phyloP scores from a whole-genome alignment of 2,329 filamentous ascomycete genomes.

The Rhinocladiella similis region DNA sequence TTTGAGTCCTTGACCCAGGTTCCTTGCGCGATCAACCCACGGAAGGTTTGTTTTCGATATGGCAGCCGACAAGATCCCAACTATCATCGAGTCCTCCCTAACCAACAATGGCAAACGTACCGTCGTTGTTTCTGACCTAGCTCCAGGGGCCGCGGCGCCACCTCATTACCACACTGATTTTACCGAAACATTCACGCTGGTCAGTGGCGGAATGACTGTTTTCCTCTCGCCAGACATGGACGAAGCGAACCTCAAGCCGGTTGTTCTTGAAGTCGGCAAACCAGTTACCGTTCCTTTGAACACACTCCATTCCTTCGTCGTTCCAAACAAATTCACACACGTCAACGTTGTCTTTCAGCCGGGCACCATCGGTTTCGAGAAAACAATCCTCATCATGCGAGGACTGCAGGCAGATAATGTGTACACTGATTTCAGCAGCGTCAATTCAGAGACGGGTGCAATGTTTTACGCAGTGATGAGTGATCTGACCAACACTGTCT shows the following conservation, averaged over 20 bases:
- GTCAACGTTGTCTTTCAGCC: conserved; percentile 32
- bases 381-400: conserved; percentile 11
- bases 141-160: conserved; percentile 4
- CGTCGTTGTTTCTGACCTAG: conserved; percentile 5
- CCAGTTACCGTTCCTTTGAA: conserved; percentile 1
- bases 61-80: conserved; percentile 11
- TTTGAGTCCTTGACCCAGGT: no score
- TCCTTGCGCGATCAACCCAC: not conserved
- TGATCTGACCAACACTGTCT: conserved; percentile 9
- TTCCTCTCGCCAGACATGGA: conserved; percentile 7
- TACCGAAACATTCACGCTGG: conserved; percentile 10
- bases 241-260: conserved; percentile 6
- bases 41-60: not conserved
- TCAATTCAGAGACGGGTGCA: conserved; percentile 1
- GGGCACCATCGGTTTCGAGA: conserved; percentile 12
- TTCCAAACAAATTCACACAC: conserved; percentile 30
- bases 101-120: conserved; percentile 6
- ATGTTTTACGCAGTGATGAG: conserved; percentile 9
- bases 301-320: conserved; percentile 5
- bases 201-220: conserved; percentile 13
- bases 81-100: conserved; percentile 6
- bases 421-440: conserved; percentile 3
- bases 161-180: conserved; percentile 16
- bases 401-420: conserved; percentile 4
- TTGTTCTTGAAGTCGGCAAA: conserved; percentile 4